A percentile compares a stretch with the other conserved stretches of the same genome.
Evolutionary conservation across 371 early-diverging fungal genomes (phyloP).

Genomic region (Actinomortierella ambigua): DNA sequence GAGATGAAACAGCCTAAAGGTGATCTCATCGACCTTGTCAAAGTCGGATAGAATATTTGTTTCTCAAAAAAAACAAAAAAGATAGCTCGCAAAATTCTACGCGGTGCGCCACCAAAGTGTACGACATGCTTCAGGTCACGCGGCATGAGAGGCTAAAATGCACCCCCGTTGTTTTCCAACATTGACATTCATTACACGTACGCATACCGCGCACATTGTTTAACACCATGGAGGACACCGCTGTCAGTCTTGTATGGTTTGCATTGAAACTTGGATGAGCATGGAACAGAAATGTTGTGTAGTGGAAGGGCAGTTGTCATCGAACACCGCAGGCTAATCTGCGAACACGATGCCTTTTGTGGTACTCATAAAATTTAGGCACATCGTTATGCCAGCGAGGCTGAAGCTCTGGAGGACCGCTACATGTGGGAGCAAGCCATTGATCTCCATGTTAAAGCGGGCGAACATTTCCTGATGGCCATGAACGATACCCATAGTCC

Average conservation of each 20-base stretch:
- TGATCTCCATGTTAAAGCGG: conserved; percentile 31
- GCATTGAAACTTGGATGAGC: background rate
- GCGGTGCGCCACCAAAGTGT: no score
- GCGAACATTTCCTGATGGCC: conserved; percentile 36
- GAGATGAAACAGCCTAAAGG: conserved; percentile 81
- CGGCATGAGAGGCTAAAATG: no score
- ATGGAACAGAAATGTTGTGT: background rate
- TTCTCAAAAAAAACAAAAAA: no score
- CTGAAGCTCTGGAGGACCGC: conserved; percentile 28
- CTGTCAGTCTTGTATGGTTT: conserved; percentile 30
- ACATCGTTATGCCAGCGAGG: conserved; percentile 33
- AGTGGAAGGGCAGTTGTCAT: no score
- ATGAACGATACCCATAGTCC: conserved; percentile 28
- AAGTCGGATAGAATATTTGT: conserved; percentile 50
- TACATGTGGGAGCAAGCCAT: conserved; percentile 23
- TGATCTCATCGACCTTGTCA: conserved; percentile 74
- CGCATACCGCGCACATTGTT: no score
- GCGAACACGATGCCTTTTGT: no score
- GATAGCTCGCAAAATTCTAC: no score
- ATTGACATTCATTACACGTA: no score
- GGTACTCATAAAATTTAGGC: no score
- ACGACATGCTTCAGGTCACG: no score
- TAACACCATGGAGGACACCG: conserved; percentile 34
- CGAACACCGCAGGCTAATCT: no score
- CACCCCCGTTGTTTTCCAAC: no score